Evolutionary conservation across 2,329 filamentous ascomycete species (phyloP), one percentile per base, ranked within the genome.

Genomic region (Harringtonia lauricola): DNA sequence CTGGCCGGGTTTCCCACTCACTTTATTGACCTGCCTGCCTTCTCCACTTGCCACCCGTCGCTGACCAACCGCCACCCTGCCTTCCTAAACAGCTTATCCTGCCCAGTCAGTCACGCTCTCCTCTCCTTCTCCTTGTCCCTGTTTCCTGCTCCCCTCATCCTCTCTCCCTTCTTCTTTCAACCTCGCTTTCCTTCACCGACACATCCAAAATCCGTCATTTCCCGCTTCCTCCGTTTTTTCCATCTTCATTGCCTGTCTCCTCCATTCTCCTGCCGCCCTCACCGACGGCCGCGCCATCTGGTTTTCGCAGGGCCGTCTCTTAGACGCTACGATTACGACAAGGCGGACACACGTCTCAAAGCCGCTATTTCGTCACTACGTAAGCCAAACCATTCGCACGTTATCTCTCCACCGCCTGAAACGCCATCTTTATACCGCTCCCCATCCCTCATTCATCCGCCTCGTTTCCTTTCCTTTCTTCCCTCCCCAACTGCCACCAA

Each of bases 21-120:
- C 39, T 26, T 24, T 19, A 7, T 24, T 26, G 30, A 36, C 19
- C 33, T 17, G 22, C 19, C 36, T 33, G 41, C 36, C 47, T 48
- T 39, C 29, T 45, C 44, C 41, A 42, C 46, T 46, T 46, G 34
- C 14, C 30, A 36, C 19, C 39, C 18, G 24, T 39, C 38, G 26
- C 37, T 42, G 41, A 42, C 48, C 47, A 49, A 47, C 41, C 29
- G 31, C 29, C 39, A 19, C 12, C 30, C 31, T 29, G 22, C 19
- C 42, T 38, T 43, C 38, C 43, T 40, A 26, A 26, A 26, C 24
- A 30, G 18, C 41, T 13, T 43, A 26, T 34, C 29, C 29, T 39
- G 38, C 13, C 43, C 31, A n/a, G n/a, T n/a, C 35, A 19, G 38
- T 18, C 42, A 42, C 41, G 39, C 40, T 39, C 48, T 46, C 41